Base-by-base conservation (phyloP, 1,284 basidiomycete genomes). In the Waitea zeae region DNA sequence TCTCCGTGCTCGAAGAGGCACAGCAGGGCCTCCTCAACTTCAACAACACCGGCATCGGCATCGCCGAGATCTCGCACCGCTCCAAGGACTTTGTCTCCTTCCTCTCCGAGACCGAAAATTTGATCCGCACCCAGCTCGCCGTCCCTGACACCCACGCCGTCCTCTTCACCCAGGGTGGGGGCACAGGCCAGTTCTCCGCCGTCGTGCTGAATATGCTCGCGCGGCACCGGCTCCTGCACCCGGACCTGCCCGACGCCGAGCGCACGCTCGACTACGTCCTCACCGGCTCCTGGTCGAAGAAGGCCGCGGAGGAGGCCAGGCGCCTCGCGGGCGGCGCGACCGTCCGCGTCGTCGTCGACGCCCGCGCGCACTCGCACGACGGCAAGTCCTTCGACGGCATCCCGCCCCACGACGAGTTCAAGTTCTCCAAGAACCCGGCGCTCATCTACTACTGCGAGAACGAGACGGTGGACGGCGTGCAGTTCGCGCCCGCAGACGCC, bases 371-470 rank as follows among this genome's bases (percentile, higher is more conserved):
- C 50, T 73, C 77, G 35, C 54, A 67, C 49, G 70, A 75, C 53
- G 62, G 65, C 44, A 70, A 75, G 56, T 59, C 67, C 1, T 96
- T 83, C 59, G 82, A 88, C 44, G 69, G 68, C 38, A 75, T 97
- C 46, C 89, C 92, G 9, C 58, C 71, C 11, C 70, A 73, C 48
- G 58, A 63, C 36, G 61, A 69, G 32, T 96, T 82, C 70, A 56
- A 59, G n/a, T 84, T 95, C 58, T 84, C 83, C 11, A 44, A 50
- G 27, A 15, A 11, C 7, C 80, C 93, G 1, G 92, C 86, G 6
- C 72, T 92, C 49, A 78, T 97, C 37, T 97, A 95, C 61, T 98
- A 97, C 61, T 99, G 95, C 67, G 93, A 97, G 54, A 99, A 99
- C 61, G 95, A 99, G 62, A 99, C 95, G 3, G 87, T 98, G 39